Evolutionary conservation across 2,329 filamentous ascomycete species (phyloP).

Genomic region (Arthrobotrys entomopaga): DNA sequence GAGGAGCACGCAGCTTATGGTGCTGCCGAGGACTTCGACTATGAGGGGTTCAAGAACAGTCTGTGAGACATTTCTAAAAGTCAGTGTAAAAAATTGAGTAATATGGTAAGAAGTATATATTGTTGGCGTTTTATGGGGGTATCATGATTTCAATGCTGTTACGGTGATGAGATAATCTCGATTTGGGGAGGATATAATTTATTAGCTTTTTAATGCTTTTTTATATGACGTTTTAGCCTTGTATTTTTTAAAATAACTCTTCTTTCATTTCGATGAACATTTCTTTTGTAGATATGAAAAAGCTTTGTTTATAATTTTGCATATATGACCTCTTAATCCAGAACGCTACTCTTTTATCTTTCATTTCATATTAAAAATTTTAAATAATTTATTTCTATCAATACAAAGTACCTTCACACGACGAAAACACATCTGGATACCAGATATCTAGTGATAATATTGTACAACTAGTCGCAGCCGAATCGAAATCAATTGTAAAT

Average conservation of each 20-base stretch:
- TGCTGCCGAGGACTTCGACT: conserved; percentile 38
- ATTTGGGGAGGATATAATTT: background rate
- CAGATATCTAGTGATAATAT: background rate
- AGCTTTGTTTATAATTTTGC: background rate
- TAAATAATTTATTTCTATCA: background rate
- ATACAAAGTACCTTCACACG: too few relatives aligned
- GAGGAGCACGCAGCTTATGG: conserved; percentile 21
- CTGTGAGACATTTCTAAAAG: background rate
- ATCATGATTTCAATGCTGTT: background rate
- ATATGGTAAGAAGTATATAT: too few relatives aligned
- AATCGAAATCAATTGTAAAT: background rate
- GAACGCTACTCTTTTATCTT: background rate
- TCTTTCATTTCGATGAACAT: conserved; percentile 17
- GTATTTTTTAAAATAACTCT: background rate
- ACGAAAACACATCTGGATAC: too few relatives aligned
- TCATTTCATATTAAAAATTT: too few relatives aligned
- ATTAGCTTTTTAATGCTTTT: conserved; percentile 6
- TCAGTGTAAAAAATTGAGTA: too few relatives aligned
- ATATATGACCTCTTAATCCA: background rate
- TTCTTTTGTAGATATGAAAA: conserved; percentile 21
- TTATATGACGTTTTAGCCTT: conserved; percentile 2
- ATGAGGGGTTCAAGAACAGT: conserved; percentile 37
- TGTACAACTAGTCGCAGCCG: background rate
- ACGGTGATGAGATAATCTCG: background rate
- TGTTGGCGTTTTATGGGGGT: conserved; percentile 11